Percentiles rank a stretch among this genome's conserved stretches.
These are phyloP conservation scores for Sugiyamaella qingdaonensis DNA, from an alignment of 805 yeast genomes.

Conservation along the genomic window DNA sequence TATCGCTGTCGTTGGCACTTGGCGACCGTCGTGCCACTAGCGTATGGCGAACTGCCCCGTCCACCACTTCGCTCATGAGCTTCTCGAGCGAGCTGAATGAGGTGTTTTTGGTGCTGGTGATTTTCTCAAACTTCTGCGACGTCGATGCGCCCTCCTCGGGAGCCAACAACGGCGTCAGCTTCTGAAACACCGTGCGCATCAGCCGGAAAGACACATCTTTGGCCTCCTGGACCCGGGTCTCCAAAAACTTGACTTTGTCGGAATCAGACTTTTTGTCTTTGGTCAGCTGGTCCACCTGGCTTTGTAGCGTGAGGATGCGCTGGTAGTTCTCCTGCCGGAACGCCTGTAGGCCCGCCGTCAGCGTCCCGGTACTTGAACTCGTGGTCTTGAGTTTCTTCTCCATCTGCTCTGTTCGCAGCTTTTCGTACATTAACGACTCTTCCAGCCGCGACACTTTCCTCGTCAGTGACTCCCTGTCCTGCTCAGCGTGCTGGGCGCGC, in stretches of 20 bases:
- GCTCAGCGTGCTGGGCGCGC: not conserved
- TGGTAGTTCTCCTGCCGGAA: slow-evolving; percentile 13
- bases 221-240: slow-evolving; percentile 4
- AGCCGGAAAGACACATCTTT: slow-evolving; percentile 1
- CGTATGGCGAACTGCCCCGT: not conserved
- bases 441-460: slow-evolving; percentile 4
- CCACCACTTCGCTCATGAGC: slow-evolving; percentile 4
- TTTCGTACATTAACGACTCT: slow-evolving; percentile 10
- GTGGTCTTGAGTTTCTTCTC: slow-evolving; percentile 11
- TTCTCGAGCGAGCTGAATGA: slow-evolving; percentile 1
- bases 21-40: not conserved
- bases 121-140: not conserved
- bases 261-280: slow-evolving; percentile 4
- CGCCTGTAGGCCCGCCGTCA: slow-evolving; percentile 11
- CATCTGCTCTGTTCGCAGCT: slow-evolving; percentile 7
- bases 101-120: not conserved
- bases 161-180: slow-evolving; percentile 4
- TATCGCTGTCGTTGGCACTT: not conserved
- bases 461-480: slow-evolving; percentile 1
- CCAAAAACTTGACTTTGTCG: slow-evolving; percentile 9
- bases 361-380: not conserved
- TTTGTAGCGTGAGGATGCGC: slow-evolving; percentile 8
- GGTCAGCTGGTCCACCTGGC: slow-evolving; percentile 9
- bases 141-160: not conserved
- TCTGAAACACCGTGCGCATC: slow-evolving; percentile 6